A percentile compares a stretch with the other conserved stretches of the same genome.
These are phyloP conservation scores for Kregervanrija delftensis DNA, from an alignment of 805 yeast genomes.

Conservation along the genomic window DNA sequence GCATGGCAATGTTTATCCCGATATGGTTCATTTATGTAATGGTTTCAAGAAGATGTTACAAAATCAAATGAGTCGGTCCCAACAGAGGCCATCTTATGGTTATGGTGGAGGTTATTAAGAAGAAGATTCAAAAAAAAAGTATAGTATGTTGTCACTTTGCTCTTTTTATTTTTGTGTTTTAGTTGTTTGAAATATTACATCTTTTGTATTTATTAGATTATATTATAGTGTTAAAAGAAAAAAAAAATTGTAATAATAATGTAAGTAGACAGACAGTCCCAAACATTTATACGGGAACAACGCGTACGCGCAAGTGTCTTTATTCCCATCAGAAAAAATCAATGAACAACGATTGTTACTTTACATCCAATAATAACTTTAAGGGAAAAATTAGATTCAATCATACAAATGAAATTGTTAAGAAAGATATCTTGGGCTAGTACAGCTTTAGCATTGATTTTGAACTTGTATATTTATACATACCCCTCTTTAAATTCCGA, in stretches of 20 bases:
- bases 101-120: constrained; percentile 4
- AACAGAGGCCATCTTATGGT: background rate
- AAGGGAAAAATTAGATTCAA: background rate
- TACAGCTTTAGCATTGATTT: constrained; percentile 33
- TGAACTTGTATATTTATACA: constrained; percentile 64
- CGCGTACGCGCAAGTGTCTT: too few relatives aligned
- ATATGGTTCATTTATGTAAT: constrained; percentile 80
- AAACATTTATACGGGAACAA: too few relatives aligned
- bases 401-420: constrained; percentile 1
- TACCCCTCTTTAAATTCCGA: constrained; percentile 59
- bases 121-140: background rate
- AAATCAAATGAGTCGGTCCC: constrained; percentile 18
- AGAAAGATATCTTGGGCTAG: constrained; percentile 18
- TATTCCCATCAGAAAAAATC: too few relatives aligned
- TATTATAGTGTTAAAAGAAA: too few relatives aligned
- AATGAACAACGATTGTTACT: too few relatives aligned
- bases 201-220: too few relatives aligned
- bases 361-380: too few relatives aligned
- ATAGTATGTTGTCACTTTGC: background rate
- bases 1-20: constrained; percentile 79
- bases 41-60: constrained; percentile 69
- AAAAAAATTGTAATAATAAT: too few relatives aligned
- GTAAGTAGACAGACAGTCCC: too few relatives aligned
- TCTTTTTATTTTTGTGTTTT: background rate
- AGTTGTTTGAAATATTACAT: too few relatives aligned